Percentiles rank a stretch among this genome's conserved stretches.
These are phyloP conservation scores for Xenoacremonium recifei DNA, from an alignment of 2,329 filamentous ascomycete genomes.

Conservation along the genomic window DNA sequence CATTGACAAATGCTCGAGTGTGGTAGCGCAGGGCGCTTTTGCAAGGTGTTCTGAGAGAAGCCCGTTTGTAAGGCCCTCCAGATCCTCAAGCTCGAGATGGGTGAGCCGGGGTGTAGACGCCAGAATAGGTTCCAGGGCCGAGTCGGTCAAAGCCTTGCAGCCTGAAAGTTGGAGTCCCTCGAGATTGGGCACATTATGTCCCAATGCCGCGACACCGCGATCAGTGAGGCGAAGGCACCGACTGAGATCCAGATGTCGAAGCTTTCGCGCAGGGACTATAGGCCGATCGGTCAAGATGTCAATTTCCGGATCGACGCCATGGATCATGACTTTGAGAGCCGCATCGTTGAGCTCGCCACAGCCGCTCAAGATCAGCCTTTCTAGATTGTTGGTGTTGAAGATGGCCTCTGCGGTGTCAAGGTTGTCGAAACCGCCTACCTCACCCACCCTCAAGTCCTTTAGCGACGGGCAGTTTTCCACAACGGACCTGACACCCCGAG, in stretches of 20 bases:
- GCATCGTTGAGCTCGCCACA: constrained; percentile 77
- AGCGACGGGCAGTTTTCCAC: constrained; percentile 71
- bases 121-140: constrained; percentile 68
- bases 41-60: constrained; percentile 71
- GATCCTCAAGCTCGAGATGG: constrained; percentile 86
- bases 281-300: constrained; percentile 77
- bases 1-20: constrained; percentile 77
- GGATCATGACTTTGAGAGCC: constrained; percentile 69
- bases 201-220: constrained; percentile 67
- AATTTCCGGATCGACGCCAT: constrained; percentile 72
- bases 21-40: constrained; percentile 69
- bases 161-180: constrained; percentile 83
- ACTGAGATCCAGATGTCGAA: constrained; percentile 84
- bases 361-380: constrained; percentile 78
- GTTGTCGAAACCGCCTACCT: constrained; percentile 78
- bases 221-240: constrained; percentile 75
- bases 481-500: constrained; percentile 70
- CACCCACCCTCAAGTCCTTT: constrained; percentile 77
- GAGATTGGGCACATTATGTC: constrained; percentile 72
- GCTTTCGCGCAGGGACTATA: constrained; percentile 71
- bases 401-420: constrained; percentile 69
- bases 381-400: constrained; percentile 77
- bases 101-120: constrained; percentile 75
- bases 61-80: constrained; percentile 72
- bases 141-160: constrained; percentile 72